A percentile compares a stretch with the other conserved stretches of the same genome.
Conservation (phyloP, 2,329 filamentous ascomycete genomes). For the Aspergillus sp. region DNA sequence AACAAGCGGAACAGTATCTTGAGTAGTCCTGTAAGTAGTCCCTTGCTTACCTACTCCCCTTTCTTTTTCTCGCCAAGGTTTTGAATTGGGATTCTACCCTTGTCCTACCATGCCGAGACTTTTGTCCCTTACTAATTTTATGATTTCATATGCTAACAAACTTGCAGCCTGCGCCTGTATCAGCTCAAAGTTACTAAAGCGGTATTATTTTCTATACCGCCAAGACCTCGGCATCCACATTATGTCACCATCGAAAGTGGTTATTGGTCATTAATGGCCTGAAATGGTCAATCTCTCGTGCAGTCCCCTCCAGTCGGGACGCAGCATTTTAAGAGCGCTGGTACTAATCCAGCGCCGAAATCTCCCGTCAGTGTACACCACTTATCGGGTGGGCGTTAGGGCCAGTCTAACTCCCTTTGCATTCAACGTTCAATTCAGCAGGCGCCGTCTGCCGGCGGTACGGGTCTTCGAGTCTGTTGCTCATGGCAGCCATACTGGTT, state of each 20-base stretch:
- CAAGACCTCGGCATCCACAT: slow-evolving; percentile 13
- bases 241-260: slow-evolving; percentile 14
- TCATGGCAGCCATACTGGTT: no score
- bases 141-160: slow-evolving; percentile 13
- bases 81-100: slow-evolving; percentile 5
- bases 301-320: slow-evolving; percentile 4
- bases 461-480: not conserved
- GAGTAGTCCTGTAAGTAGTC: slow-evolving; percentile 78
- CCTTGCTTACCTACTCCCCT: slow-evolving; percentile 10
- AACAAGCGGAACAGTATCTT: slow-evolving; percentile 93
- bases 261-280: not conserved
- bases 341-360: slow-evolving; percentile 5
- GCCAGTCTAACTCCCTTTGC: not conserved
- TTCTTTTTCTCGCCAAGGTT: slow-evolving; percentile 14
- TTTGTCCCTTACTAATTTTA: slow-evolving; percentile 9
- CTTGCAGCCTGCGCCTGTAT: slow-evolving; percentile 38
- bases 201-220: slow-evolving; percentile 7
- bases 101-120: slow-evolving; percentile 17
- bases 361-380: slow-evolving; percentile 7
- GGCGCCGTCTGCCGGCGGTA: not conserved
- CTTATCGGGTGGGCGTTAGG: slow-evolving; percentile 4
- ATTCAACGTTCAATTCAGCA: not conserved
- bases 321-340: slow-evolving; percentile 5
- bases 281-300: slow-evolving; percentile 3
- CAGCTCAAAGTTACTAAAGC: slow-evolving; percentile 40